Conservation (phyloP, 306 rosid genomes). For the Citrullus mucosospermus region DNA sequence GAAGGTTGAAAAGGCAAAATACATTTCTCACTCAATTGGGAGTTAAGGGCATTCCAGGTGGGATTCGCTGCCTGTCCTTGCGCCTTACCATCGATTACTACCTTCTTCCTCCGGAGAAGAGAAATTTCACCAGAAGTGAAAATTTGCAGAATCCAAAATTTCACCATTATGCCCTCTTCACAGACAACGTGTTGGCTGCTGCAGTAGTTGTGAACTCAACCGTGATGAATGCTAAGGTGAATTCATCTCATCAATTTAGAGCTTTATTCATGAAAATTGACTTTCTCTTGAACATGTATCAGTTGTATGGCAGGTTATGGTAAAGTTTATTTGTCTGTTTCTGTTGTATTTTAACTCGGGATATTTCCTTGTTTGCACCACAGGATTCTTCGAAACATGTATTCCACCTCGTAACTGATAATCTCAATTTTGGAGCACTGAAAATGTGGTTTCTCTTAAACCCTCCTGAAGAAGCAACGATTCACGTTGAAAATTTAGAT, state of each 20-base stretch:
- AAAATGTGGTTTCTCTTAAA: constrained; percentile 96
- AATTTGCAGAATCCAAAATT: constrained; percentile 69
- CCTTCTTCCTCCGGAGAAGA: constrained; percentile 71
- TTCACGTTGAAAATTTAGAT: constrained; percentile 86
- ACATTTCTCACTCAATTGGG: constrained; percentile 88
- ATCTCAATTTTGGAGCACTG: constrained; percentile 95
- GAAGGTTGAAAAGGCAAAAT: constrained; percentile 82
- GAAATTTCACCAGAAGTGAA: constrained; percentile 70
- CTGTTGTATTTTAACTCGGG: constrained; percentile 8
- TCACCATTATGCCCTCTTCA: constrained; percentile 83
- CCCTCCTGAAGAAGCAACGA: constrained; percentile 88
- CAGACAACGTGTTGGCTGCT: constrained; percentile 96
- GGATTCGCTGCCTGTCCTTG: constrained; percentile 82
- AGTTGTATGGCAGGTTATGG: background rate
- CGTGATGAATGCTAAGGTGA: constrained; percentile 71
- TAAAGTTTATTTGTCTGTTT: background rate
- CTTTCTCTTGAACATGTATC: background rate
- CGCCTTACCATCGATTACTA: constrained; percentile 80
- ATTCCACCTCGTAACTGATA: constrained; percentile 86
- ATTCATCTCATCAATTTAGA: background rate
- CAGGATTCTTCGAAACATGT: constrained; percentile 94
- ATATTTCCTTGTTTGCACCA: constrained; percentile 20
- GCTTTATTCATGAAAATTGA: background rate
- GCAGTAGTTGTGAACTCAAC: constrained; percentile 90
- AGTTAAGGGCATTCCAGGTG: constrained; percentile 88